phyloP scores from a whole-genome alignment of 129 eudicot genomes.

The Tagetes patula region DNA sequence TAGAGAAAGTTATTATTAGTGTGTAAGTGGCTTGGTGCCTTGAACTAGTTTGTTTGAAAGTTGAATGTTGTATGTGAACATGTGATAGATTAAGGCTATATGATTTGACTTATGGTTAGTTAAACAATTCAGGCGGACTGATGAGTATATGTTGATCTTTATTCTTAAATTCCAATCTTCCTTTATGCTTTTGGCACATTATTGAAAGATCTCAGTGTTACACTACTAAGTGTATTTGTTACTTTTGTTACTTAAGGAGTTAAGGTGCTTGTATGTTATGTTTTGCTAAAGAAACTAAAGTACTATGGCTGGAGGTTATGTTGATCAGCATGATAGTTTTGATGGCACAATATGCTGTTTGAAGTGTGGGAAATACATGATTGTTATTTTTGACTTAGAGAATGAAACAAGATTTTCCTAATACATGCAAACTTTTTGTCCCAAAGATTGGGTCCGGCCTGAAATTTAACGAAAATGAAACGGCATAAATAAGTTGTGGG shows the following conservation, averaged over 20 bases:
- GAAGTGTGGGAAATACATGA: background rate
- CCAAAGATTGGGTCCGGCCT: background rate
- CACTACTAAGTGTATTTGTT: background rate
- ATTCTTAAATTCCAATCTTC: background rate
- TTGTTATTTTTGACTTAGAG: background rate
- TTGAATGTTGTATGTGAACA: background rate
- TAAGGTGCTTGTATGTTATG: background rate
- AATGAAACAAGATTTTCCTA: background rate
- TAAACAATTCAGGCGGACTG: background rate
- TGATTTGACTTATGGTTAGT: background rate
- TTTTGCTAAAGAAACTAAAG: background rate
- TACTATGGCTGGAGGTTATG: background rate
- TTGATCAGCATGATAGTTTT: slow-evolving; percentile 18
- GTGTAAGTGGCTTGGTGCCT: background rate
- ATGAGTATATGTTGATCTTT: background rate
- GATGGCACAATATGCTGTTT: background rate
- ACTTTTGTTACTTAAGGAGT: background rate
- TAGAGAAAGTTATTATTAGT: background rate
- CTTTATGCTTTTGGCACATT: background rate
- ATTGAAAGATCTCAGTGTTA: background rate
- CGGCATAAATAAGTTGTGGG: background rate
- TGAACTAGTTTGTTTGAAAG: background rate
- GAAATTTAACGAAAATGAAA: background rate
- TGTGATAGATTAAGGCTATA: slow-evolving; percentile 18
- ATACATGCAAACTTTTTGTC: background rate